Evolutionary conservation across 441 rosid species (phyloP), one percentile per base, ranked within the genome.

Genomic region (Eruca vesicaria): DNA sequence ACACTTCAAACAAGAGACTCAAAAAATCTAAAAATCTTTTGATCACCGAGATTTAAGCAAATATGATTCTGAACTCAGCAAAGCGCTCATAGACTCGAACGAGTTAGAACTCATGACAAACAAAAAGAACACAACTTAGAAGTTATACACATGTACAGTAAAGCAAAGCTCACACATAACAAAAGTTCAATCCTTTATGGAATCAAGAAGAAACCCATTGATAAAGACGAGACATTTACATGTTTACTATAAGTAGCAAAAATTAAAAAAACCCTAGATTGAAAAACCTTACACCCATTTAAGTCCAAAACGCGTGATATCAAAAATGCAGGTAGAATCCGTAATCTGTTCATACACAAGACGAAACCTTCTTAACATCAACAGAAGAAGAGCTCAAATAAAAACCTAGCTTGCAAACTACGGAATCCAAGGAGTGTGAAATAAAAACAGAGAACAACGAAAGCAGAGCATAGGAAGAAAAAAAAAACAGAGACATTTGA

Each of bases 271-370:
- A 73, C 74, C 78, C 81, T 78, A 78, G 28, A 63, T 38, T 12
- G 58, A 31, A 32, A 72, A 23, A 62, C 20, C 14, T 32, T 71
- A 62, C 66, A 55, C 68, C 71, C 67, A 73, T 78, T 73, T 68
- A 38, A 73, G 64, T 71, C 4, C 73, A 14, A 67, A 78, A 72
- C 56, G 66, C 62, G 67, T 63, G 74, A 73, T 78, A 32, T 9
- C 67, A 78, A 68, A n/a, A 78, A 66, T 78, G 78, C 75, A 73
- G 78, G 14, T 62, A 63, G 18, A 52, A 68, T 15, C 4, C 1
- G 10, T 28, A 38, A 60, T 33, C 58, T 43, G 53, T 1, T 67
- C 56, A 21, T 29, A 11, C 33, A 48, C 18, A 16, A 32, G 20
- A 28, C 45, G 52, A 76, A 36, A 10, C 52, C 63, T 6, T 26